A percentile compares a stretch with the other conserved stretches of the same genome.
Evolutionary conservation across 306 rosid genomes (phyloP).

Genomic region (Begonia masoniana): DNA sequence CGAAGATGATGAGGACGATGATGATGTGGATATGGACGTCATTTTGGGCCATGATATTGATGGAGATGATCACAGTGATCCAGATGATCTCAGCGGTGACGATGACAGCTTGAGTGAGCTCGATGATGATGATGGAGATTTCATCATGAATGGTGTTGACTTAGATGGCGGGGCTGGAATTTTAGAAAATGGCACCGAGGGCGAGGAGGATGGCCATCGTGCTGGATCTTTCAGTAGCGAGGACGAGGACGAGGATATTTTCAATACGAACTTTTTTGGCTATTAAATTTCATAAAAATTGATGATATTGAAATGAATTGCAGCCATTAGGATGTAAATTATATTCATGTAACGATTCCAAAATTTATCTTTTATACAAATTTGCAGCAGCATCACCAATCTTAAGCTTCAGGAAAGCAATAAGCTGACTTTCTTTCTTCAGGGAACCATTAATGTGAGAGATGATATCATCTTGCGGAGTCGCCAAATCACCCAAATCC

Average conservation of each 20-base stretch:
- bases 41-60: constrained; percentile 74
- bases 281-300: constrained; percentile 23
- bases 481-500: no score
- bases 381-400: no score
- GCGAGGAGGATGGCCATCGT: constrained; percentile 62
- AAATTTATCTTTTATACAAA: no score
- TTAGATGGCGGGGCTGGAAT: constrained; percentile 53
- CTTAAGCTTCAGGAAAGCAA: no score
- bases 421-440: no score
- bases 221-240: constrained; percentile 53
- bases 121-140: constrained; percentile 67
- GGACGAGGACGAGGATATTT: constrained; percentile 40
- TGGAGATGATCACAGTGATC: constrained; percentile 63
- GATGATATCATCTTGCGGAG: no score
- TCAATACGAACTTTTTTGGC: constrained; percentile 27
- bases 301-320: not conserved
- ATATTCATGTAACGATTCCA: no score
- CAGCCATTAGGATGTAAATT: constrained; percentile 10
- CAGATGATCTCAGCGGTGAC: constrained; percentile 60
- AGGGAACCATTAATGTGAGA: no score
- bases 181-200: constrained; percentile 56
- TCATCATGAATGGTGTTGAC: constrained; percentile 48
- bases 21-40: constrained; percentile 44
- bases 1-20: constrained; percentile 54
- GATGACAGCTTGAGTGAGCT: constrained; percentile 53